These are phyloP conservation scores for Cystofilobasidium capitatum DNA, from an alignment of 768 basidiomycete species.

Conservation along the genomic window DNA sequence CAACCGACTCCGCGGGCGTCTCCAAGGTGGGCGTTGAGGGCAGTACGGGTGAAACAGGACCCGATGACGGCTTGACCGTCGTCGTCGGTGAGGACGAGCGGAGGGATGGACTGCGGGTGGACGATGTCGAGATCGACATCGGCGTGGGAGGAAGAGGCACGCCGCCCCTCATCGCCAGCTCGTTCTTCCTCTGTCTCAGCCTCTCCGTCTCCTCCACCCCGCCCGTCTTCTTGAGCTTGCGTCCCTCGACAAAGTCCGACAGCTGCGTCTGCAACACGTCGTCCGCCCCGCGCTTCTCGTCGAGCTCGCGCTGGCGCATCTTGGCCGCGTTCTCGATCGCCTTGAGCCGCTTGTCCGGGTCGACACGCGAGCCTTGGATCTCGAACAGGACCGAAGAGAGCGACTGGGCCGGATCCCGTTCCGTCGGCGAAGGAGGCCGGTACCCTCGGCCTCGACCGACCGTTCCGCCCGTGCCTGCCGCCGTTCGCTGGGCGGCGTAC, in stretches of 20 bases:
- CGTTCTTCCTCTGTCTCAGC: conserved; percentile 72
- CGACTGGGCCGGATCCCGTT: conserved; percentile 59
- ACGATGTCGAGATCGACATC: background rate
- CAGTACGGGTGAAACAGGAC: too few relatives aligned
- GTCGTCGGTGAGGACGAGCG: background rate
- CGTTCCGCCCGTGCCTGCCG: conserved; percentile 35
- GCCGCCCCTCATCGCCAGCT: conserved; percentile 55
- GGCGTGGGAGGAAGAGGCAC: background rate
- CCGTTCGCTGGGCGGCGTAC: conserved; percentile 55
- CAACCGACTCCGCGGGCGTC: too few relatives aligned
- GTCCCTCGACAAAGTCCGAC: conserved; percentile 70
- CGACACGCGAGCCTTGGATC: conserved; percentile 69
- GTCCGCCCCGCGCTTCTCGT: conserved; percentile 43
- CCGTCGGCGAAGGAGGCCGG: conserved; percentile 54
- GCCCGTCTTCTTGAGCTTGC: conserved; percentile 90
- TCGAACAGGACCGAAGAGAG: conserved; percentile 62
- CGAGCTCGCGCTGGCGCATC: conserved; percentile 64
- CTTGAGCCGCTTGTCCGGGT: conserved; percentile 74
- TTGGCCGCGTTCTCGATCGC: conserved; percentile 86
- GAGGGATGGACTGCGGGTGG: background rate
- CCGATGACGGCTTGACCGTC: too few relatives aligned
- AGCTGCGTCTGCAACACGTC: conserved; percentile 55
- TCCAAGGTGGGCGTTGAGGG: too few relatives aligned
- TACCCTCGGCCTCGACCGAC: conserved; percentile 41
- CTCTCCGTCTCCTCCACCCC: conserved; percentile 82